Conservation (phyloP, 2,329 filamentous ascomycete genomes). For the Fusarium transvaalense region DNA sequence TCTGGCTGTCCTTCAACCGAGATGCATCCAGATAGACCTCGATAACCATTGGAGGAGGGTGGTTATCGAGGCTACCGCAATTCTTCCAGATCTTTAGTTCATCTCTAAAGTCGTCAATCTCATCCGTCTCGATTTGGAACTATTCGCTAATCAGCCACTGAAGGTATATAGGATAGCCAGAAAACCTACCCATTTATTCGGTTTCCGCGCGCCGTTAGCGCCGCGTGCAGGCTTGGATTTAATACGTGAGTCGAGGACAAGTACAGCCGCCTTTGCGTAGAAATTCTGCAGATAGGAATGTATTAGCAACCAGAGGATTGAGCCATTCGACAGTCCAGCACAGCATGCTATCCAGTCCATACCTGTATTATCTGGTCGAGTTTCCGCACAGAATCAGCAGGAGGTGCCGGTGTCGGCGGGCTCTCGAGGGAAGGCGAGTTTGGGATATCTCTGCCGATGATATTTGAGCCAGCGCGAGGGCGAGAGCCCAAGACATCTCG, state of each 20-base stretch:
- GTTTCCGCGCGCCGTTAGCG: conserved; percentile 64
- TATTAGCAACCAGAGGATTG: conserved; percentile 24
- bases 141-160: conserved; percentile 55
- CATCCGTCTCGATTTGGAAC: conserved; percentile 96
- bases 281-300: conserved; percentile 77
- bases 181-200: conserved; percentile 86
- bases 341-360: conserved; percentile 17
- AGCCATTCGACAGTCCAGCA: not conserved
- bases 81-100: conserved; percentile 85
- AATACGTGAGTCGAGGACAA: conserved; percentile 85
- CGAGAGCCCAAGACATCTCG: conserved; percentile 68
- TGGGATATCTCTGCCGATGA: conserved; percentile 55
- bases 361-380: conserved; percentile 96
- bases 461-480: conserved; percentile 60
- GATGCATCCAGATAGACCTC: conserved; percentile 90
- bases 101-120: conserved; percentile 88
- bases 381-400: conserved; percentile 78
- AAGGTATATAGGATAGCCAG: not conserved
- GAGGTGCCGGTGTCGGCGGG: conserved; percentile 61
- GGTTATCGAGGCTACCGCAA: conserved; percentile 80
- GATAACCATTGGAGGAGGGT: conserved; percentile 86
- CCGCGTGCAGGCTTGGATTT: conserved; percentile 68
- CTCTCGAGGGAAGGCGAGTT: conserved; percentile 64
- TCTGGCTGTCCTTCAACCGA: conserved; percentile 84
- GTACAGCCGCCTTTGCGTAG: conserved; percentile 86